Conservation (phyloP, 2,329 filamentous ascomycete species). For the Penicillium capsulatum region DNA sequence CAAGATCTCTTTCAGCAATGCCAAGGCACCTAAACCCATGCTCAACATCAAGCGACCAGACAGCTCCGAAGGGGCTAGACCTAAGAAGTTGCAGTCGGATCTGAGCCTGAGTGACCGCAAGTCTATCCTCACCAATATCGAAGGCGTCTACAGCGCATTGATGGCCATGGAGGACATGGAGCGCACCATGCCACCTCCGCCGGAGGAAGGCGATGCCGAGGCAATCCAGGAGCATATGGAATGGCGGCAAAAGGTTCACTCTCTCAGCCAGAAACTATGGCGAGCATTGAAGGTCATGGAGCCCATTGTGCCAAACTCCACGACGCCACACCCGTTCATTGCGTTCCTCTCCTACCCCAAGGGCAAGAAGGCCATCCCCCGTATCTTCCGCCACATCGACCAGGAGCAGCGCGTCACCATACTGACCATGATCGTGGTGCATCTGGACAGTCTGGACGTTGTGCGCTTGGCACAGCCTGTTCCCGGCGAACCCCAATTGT, state of each 20-base stretch:
- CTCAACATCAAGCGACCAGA: constrained; percentile 92
- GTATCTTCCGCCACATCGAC: constrained; percentile 88
- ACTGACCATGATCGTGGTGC: constrained; percentile 90
- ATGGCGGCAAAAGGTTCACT: constrained; percentile 67
- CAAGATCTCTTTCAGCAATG: constrained; percentile 98
- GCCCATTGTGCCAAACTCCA: constrained; percentile 70
- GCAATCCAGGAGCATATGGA: constrained; percentile 70
- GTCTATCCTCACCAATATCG: constrained; percentile 77
- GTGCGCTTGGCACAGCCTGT: constrained; percentile 74
- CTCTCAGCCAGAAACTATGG: constrained; percentile 81
- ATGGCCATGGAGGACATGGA: constrained; percentile 96
- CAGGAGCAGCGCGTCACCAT: constrained; percentile 89
- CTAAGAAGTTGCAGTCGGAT: constrained; percentile 45
- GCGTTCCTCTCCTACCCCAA: constrained; percentile 91
- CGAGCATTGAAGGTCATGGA: constrained; percentile 85
- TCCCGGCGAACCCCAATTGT: constrained; percentile 67
- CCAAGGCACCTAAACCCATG: constrained; percentile 91
- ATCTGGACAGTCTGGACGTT: constrained; percentile 88
- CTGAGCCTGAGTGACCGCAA: constrained; percentile 71
- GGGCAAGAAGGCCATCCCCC: constrained; percentile 91
- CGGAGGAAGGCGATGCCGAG: constrained; percentile 63
- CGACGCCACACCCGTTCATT: constrained; percentile 81
- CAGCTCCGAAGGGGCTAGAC: constrained; percentile 55
- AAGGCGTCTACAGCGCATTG: constrained; percentile 78
- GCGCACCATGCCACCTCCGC: constrained; percentile 67